Evolutionary conservation across 495 filamentous ascomycete species (phyloP).

Genomic region (Clohesyomyces aquaticus): DNA sequence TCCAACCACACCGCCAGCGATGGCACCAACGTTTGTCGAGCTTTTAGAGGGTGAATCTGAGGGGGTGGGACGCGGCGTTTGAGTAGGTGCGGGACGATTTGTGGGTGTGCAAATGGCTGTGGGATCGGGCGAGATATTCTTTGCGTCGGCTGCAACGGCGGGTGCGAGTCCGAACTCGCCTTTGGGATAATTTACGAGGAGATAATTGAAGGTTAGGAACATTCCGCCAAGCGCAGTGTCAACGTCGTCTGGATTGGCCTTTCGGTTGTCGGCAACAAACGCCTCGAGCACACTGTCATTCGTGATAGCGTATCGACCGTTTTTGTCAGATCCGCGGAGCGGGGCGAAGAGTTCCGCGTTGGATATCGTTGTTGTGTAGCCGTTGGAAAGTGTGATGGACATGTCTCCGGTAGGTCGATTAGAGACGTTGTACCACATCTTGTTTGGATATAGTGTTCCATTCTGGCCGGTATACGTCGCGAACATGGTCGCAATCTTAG

Average conservation of each 20-base stretch:
- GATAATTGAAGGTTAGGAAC: conserved; percentile 7
- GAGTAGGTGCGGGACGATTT: no score
- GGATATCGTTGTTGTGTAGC: not conserved
- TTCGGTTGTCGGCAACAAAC: not conserved
- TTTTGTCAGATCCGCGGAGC: conserved; percentile 4
- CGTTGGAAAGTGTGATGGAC: conserved; percentile 3
- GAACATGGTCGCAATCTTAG: not conserved
- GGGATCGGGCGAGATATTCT: not conserved
- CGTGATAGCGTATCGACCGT: conserved; percentile 7
- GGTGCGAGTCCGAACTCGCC: conserved; percentile 3
- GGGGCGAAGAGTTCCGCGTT: conserved; percentile 9
- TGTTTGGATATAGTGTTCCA: not conserved
- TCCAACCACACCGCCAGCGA: conserved; percentile 16
- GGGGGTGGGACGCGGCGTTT: not conserved
- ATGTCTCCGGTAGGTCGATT: conserved; percentile 3
- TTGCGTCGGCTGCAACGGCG: not conserved
- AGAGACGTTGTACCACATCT: not conserved
- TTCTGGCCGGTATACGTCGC: not conserved
- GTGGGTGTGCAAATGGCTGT: not conserved
- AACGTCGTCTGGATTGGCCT: not conserved
- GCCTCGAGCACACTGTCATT: conserved; percentile 2
- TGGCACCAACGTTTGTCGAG: conserved; percentile 11
- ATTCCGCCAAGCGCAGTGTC: not conserved
- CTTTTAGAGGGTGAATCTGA: not conserved
- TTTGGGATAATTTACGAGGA: conserved; percentile 5